Conservation (phyloP, 2,329 filamentous ascomycete genomes). For the Byssoonygena ceratinophila region DNA sequence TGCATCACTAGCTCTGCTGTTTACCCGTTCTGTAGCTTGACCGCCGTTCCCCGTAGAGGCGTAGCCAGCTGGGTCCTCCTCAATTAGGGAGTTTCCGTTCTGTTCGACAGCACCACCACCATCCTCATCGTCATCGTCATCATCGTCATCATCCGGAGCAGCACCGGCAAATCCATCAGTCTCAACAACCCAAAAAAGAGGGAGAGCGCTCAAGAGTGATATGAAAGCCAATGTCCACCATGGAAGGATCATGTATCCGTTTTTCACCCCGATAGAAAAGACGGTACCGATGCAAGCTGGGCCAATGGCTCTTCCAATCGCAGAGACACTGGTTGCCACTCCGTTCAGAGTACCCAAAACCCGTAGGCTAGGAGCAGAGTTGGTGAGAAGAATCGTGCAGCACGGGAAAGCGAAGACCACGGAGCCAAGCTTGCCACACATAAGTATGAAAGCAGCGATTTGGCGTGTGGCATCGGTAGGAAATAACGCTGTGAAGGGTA, state of each 20-base stretch:
- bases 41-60: neutral
- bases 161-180: conserved; percentile 53
- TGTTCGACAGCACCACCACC: too few species aligned
- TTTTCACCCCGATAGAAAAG: conserved; percentile 66
- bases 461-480: conserved; percentile 45
- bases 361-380: conserved; percentile 63
- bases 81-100: neutral
- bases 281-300: conserved; percentile 62
- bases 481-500: conserved; percentile 65
- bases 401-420: conserved; percentile 84
- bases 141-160: conserved; percentile 23
- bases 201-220: conserved; percentile 55
- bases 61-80: neutral
- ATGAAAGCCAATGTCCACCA: conserved; percentile 68
- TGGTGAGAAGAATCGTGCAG: conserved; percentile 80
- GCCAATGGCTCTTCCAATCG: conserved; percentile 66
- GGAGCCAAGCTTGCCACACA: conserved; percentile 63
- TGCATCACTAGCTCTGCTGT: neutral
- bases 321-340: conserved; percentile 71
- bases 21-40: neutral
- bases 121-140: neutral
- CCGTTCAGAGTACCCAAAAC: conserved; percentile 85
- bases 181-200: conserved; percentile 63
- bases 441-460: conserved; percentile 51
- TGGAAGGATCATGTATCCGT: conserved; percentile 65